phyloP scores from a whole-genome alignment of 2,329 filamentous ascomycete species.

The Periconia digitata region DNA sequence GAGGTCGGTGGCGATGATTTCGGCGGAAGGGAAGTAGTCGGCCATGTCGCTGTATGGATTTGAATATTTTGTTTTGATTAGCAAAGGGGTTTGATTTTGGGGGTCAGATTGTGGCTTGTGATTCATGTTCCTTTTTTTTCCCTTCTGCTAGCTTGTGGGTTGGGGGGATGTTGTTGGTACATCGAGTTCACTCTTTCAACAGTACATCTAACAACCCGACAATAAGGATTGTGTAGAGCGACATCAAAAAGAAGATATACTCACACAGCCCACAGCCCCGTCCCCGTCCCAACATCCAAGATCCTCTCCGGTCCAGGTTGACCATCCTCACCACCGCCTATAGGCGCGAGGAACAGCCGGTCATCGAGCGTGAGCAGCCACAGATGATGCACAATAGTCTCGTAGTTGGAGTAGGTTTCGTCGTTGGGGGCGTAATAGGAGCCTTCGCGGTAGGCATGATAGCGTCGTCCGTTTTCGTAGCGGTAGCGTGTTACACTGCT shows the following conservation, averaged over 20 bases:
- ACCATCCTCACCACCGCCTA: conserved; percentile 5
- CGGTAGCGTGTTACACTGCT: conserved; percentile 44
- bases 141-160: background rate
- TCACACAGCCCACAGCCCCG: conserved; percentile 39
- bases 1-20: conserved; percentile 41
- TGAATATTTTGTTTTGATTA: no score
- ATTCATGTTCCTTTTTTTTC: background rate
- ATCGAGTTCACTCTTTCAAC: no score
- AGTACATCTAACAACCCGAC: no score
- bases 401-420: conserved; percentile 29
- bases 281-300: conserved; percentile 40
- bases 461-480: conserved; percentile 40
- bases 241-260: conserved; percentile 1
- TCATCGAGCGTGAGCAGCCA: conserved; percentile 40
- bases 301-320: conserved; percentile 27
- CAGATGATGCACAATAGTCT: conserved; percentile 36
- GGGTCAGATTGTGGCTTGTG: no score
- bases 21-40: conserved; percentile 37
- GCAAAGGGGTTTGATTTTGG: background rate
- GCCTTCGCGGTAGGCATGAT: conserved; percentile 40
- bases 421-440: conserved; percentile 41
- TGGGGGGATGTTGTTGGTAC: conserved; percentile 1
- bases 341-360: conserved; percentile 37
- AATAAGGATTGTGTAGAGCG: no score
- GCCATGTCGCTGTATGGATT: conserved; percentile 38